Evolutionary conservation across 805 yeast species (phyloP).

Genomic region (Candida oleophila): DNA sequence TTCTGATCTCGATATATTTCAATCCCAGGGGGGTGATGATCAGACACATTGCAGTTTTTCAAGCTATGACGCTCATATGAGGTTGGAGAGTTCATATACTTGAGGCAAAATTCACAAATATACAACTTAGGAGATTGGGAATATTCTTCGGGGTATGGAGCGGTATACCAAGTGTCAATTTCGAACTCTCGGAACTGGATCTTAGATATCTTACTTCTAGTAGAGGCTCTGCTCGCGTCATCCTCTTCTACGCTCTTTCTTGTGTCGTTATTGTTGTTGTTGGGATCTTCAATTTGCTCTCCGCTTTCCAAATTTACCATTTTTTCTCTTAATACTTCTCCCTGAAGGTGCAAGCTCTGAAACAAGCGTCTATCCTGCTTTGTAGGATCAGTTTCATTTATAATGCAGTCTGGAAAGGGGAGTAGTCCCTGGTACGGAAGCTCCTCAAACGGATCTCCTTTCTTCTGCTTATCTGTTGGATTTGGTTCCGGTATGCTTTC

Average conservation of each 20-base stretch:
- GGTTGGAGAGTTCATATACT: constrained; percentile 71
- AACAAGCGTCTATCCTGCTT: constrained; percentile 50
- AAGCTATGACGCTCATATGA: constrained; percentile 66
- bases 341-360: constrained; percentile 35
- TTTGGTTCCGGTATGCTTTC: not conserved
- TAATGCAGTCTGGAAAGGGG: constrained; percentile 55
- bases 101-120: constrained; percentile 82
- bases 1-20: constrained; percentile 39
- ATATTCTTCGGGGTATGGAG: constrained; percentile 91
- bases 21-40: constrained; percentile 62
- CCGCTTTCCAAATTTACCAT: not conserved
- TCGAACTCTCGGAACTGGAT: constrained; percentile 72
- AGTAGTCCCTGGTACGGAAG: constrained; percentile 70
- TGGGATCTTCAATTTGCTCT: constrained; percentile 8
- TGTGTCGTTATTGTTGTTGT: no score
- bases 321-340: constrained; percentile 30
- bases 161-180: constrained; percentile 87
- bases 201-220: constrained; percentile 48
- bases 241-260: constrained; percentile 11
- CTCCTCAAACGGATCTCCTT: constrained; percentile 32
- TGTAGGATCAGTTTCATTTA: constrained; percentile 61
- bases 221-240: constrained; percentile 17
- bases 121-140: constrained; percentile 60
- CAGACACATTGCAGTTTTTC: constrained; percentile 59
- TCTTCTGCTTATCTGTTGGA: not conserved